Conservation (phyloP, 192 early-diverging fungal species). For the Dissophora ornata region DNA sequence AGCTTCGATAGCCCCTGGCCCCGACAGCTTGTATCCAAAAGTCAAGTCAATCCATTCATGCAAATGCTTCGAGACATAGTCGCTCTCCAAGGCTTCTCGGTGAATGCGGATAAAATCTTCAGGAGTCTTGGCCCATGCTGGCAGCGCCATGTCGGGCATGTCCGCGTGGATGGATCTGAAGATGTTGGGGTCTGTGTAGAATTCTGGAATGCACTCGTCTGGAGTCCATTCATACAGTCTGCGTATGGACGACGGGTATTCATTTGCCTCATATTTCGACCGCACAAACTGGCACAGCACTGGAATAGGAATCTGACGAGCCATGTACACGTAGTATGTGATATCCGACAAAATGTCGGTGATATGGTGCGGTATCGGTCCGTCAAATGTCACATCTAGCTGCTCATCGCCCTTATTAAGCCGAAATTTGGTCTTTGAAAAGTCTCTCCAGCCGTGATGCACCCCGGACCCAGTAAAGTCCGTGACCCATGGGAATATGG, state of each 20-base stretch:
- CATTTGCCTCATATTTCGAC: conserved; percentile 75
- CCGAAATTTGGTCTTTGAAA: conserved; percentile 73
- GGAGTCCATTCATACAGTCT: conserved; percentile 77
- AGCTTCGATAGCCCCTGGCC: conserved; percentile 78
- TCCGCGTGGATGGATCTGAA: conserved; percentile 72
- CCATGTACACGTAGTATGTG: conserved; percentile 77
- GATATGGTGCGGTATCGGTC: conserved; percentile 75
- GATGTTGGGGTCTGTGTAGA: conserved; percentile 72
- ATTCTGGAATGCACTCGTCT: conserved; percentile 81
- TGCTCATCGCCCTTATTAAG: conserved; percentile 79
- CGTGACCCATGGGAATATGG: conserved; percentile 77
- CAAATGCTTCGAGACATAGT: conserved; percentile 80
- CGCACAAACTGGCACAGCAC: conserved; percentile 75
- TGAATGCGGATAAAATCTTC: conserved; percentile 89
- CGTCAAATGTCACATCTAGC: conserved; percentile 74
- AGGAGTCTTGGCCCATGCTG: conserved; percentile 78
- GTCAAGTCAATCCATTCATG: conserved; percentile 93
- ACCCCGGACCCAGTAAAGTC: conserved; percentile 67
- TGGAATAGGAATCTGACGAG: conserved; percentile 70
- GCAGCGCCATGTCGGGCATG: conserved; percentile 76
- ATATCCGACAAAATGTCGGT: conserved; percentile 76
- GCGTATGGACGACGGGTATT: conserved; percentile 71
- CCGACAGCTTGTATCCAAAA: conserved; percentile 87
- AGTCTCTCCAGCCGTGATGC: conserved; percentile 67
- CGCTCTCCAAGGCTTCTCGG: conserved; percentile 77